phyloP scores from a whole-genome alignment of 495 filamentous ascomycete species.

The Annulohypoxylon stygium region DNA sequence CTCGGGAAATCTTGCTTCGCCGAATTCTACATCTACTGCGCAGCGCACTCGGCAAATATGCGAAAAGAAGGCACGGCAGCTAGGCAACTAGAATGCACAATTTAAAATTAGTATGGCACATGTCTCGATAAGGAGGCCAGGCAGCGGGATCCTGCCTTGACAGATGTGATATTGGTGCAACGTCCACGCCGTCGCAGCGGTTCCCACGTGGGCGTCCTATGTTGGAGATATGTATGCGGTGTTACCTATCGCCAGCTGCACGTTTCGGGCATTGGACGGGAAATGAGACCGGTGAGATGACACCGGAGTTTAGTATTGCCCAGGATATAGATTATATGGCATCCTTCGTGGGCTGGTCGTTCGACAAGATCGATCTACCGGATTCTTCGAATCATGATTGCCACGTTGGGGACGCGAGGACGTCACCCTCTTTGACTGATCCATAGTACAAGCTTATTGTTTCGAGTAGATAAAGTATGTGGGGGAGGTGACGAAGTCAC shows the following conservation, averaged over 20 bases:
- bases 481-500: too few species aligned
- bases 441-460: background rate
- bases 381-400: background rate
- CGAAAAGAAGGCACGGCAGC: background rate
- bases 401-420: background rate
- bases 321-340: background rate
- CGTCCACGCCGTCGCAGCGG: too few species aligned
- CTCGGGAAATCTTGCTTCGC: background rate
- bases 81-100: background rate
- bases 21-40: background rate
- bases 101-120: conserved; percentile 7
- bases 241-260: background rate
- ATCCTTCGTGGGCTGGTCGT: background rate
- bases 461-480: background rate
- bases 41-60: background rate
- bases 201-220: background rate
- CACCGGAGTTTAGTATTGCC: background rate
- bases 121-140: background rate
- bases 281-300: background rate
- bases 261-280: background rate
- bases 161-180: background rate
- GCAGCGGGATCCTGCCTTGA: background rate
- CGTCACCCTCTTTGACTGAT: background rate
- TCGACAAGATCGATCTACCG: background rate
- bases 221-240: conserved; percentile 10